These are phyloP conservation scores for Ganoderma leucocontextum DNA, from an alignment of 1,284 basidiomycete genomes.

Conservation along the genomic window DNA sequence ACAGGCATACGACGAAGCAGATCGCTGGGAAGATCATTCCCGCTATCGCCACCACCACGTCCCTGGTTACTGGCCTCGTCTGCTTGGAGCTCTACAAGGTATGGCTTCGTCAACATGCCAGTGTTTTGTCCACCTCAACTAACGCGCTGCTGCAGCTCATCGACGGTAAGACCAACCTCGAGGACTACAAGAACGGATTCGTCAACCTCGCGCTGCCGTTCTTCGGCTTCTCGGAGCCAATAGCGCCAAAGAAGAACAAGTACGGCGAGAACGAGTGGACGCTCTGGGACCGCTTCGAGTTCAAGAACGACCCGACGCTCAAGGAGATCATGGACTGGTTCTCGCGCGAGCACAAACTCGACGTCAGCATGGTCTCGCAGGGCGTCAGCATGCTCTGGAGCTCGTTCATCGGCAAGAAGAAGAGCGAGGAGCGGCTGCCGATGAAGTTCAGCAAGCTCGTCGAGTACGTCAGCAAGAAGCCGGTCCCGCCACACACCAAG, in stretches of 20 bases:
- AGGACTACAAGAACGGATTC: conserved; percentile 98
- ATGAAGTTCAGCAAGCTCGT: conserved; percentile 94
- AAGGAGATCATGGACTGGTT: conserved; percentile 90
- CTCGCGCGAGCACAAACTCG: conserved; percentile 85
- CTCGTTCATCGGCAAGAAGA: conserved; percentile 90
- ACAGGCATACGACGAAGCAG: conserved; percentile 96
- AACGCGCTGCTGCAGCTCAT: conserved; percentile 70
- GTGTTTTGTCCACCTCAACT: conserved; percentile 11
- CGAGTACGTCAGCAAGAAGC: conserved; percentile 94
- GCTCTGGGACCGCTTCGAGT: conserved; percentile 97
- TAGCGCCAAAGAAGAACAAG: conserved; percentile 91
- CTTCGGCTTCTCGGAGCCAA: conserved; percentile 99
- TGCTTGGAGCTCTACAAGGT: conserved; percentile 98
- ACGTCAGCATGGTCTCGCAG: conserved; percentile 95
- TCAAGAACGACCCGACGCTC: conserved; percentile 90
- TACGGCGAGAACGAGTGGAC: conserved; percentile 94
- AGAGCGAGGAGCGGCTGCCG: conserved; percentile 88
- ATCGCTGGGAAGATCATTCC: conserved; percentile 99
- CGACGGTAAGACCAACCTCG: conserved; percentile 92
- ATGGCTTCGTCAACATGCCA: conserved; percentile 21
- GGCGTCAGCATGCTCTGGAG: conserved; percentile 99
- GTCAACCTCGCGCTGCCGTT: conserved; percentile 98
- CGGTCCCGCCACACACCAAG: conserved; percentile 81
- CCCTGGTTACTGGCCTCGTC: conserved; percentile 93
- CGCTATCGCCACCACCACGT: conserved; percentile 98